Conservation (phyloP, 345 rosid genomes). For the Moricandia arvensis region DNA sequence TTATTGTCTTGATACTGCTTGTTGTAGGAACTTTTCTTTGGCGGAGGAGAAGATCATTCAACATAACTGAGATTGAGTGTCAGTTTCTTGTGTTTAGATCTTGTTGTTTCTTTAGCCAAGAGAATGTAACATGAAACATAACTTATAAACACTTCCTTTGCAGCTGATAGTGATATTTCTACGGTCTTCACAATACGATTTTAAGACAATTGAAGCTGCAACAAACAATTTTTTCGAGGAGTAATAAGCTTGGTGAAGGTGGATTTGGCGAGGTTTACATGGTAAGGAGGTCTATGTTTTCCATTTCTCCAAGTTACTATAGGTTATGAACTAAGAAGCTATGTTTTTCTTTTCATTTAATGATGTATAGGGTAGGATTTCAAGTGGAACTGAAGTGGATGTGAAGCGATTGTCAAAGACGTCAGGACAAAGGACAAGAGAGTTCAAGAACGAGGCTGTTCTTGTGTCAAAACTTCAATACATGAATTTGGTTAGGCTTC, state of each 20-base stretch:
- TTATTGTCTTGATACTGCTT: not conserved
- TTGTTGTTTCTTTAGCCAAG: not conserved
- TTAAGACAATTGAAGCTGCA: constrained; percentile 41
- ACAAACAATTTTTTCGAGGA: constrained; percentile 47
- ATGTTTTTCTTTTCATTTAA: not conserved
- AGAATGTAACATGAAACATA: not conserved
- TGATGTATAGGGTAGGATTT: not conserved
- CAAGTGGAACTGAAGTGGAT: not conserved
- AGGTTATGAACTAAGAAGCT: not conserved
- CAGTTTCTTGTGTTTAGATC: constrained; percentile 2
- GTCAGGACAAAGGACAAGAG: not conserved
- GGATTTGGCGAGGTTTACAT: constrained; percentile 65
- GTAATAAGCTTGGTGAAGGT: constrained; percentile 58
- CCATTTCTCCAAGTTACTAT: not conserved
- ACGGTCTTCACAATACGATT: constrained; percentile 44
- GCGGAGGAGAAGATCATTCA: constrained; percentile 12
- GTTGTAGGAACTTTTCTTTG: constrained; percentile 1
- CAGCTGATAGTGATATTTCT: constrained; percentile 30
- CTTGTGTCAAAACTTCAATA: not conserved
- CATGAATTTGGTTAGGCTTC: not conserved
- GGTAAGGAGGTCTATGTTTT: constrained; percentile 30
- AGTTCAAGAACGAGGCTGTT: not conserved
- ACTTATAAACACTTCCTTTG: constrained; percentile 9
- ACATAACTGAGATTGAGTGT: constrained; percentile 5
- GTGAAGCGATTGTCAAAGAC: not conserved